Evolutionary conservation across 208 protist species (phyloP).

Genomic region (Porcisia deanei): DNA sequence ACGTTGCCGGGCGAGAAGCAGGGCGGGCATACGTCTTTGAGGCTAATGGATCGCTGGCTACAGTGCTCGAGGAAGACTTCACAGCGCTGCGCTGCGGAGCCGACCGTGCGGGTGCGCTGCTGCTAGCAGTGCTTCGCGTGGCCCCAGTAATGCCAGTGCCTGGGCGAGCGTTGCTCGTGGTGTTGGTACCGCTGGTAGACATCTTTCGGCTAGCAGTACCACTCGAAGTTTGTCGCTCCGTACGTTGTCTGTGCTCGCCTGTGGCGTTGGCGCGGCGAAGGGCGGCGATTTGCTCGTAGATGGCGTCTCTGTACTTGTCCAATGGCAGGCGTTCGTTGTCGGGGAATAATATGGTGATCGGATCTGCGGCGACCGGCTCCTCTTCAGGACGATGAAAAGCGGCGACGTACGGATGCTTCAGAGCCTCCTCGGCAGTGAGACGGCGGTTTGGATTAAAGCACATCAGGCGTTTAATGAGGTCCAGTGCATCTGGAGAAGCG

Average conservation of each 20-base stretch:
- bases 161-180: conserved; percentile 4
- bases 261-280: conserved; percentile 25
- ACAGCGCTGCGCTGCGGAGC: conserved; percentile 5
- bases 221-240: conserved; percentile 10
- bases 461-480: conserved; percentile 94
- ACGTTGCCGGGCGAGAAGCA: conserved; percentile 5
- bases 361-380: conserved; percentile 70
- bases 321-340: conserved; percentile 95
- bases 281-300: conserved; percentile 91
- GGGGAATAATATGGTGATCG: conserved; percentile 93
- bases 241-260: conserved; percentile 16
- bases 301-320: conserved; percentile 91
- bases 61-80: conserved; percentile 11
- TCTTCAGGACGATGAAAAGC: conserved; percentile 90
- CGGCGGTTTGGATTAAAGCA: conserved; percentile 97
- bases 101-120: conserved; percentile 5
- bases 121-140: conserved; percentile 8
- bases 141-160: conserved; percentile 9
- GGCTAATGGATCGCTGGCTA: background rate
- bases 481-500: conserved; percentile 92
- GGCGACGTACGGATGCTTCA: conserved; percentile 94
- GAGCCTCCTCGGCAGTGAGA: conserved; percentile 91
- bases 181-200: conserved; percentile 15
- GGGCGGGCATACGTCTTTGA: conserved; percentile 20
- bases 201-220: conserved; percentile 17